Base-by-base conservation (phyloP, 306 rosid species). In the Sicyos edulis region DNA sequence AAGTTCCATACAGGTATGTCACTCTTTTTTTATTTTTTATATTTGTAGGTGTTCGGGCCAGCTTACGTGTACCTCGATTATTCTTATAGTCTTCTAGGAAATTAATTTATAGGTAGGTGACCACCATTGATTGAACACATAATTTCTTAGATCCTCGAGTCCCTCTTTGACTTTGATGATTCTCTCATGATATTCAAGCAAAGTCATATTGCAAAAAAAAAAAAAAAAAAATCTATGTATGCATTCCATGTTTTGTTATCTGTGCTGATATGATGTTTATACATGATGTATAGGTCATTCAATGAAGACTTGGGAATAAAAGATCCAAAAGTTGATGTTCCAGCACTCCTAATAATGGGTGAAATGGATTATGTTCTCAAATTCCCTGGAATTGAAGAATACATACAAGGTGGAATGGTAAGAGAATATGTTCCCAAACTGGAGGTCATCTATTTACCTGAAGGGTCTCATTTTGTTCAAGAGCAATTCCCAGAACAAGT, bases 391-490 rank as follows among this genome's bases (percentile, higher is more conserved):
- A 71, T 91, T 10, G 88, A 84, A 78, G 95, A 89, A 21, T 80
- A 65, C 74, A 69, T 80, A 63, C 81, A 70, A 64, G 80, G 83
- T 54, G 95, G 82, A 74, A 87, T 71, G 64, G 82, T 81, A 7
- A 92, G 78, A 67, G 76, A 87, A 51, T 42, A 74, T 78, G 87
- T 82, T 67, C 84, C 95, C 6, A 75, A 82, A 72, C 61, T 85
- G 80, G 95, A 86, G 77, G 69, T 89, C 44, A 67, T 77, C 26
- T 82, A 80, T 71, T 77, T 87, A 34, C 92, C 87, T 0, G 88
- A 87, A 77, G 97, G 97, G 71, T 86, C 92, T 7, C 97, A 91
- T 80, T 91, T 91, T 80, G 86, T 85, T 76, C 96, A 92, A 62
- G 95, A 89, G 78, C 96, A 92, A 66, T 87, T 68, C 19, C 96